phyloP scores from a whole-genome alignment of 164 flowering plant species.

The Vitis cinerea region DNA sequence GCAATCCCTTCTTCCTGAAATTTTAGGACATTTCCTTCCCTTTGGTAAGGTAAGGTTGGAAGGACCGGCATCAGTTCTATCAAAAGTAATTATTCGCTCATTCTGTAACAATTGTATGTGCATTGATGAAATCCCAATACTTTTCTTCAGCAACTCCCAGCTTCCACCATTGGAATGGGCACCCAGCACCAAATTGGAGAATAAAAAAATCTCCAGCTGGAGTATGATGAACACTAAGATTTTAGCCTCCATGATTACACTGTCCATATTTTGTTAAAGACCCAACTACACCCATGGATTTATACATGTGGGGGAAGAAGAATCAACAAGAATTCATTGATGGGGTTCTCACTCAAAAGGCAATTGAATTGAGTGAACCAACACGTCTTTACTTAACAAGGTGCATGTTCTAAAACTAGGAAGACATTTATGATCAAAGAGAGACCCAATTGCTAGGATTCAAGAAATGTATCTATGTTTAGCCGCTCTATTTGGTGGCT shows the following conservation, averaged over 20 bases:
- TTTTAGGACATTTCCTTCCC: background rate
- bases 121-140: constrained; percentile 31
- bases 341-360: no score
- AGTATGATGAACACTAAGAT: background rate
- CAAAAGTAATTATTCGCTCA: constrained; percentile 31
- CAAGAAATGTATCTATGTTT: no score
- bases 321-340: no score
- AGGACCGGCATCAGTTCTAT: constrained; percentile 35
- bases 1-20: constrained; percentile 29
- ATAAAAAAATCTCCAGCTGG: background rate
- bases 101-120: constrained; percentile 36
- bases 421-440: no score
- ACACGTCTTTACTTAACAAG: no score
- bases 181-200: background rate
- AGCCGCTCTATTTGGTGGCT: no score
- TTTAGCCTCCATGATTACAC: constrained; percentile 2
- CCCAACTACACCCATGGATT: no score
- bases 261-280: no score
- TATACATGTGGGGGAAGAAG: no score
- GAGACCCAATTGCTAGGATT: no score
- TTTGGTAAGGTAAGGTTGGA: constrained; percentile 39
- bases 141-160: constrained; percentile 23
- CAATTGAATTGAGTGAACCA: no score
- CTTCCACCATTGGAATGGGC: constrained; percentile 2
- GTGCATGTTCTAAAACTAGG: no score